These are phyloP conservation scores for Podaxis mareebaensis DNA, from an alignment of 768 basidiomycete species.

Conservation along the genomic window DNA sequence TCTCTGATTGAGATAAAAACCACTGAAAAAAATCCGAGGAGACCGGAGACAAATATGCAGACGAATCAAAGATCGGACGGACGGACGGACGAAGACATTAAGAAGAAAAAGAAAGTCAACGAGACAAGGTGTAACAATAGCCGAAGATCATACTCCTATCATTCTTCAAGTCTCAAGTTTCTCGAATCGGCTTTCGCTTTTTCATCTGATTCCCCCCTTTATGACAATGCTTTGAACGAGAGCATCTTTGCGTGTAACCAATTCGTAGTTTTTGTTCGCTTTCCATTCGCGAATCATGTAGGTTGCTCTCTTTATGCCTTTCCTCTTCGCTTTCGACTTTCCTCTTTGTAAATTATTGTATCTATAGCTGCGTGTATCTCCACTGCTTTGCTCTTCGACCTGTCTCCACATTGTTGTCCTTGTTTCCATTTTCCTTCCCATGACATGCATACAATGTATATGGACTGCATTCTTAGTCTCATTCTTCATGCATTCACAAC, in stretches of 20 bases:
- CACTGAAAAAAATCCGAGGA: not conserved
- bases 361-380: constrained; percentile 20
- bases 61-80: not conserved
- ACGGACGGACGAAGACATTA: not conserved
- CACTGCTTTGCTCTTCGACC: not conserved
- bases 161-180: not conserved
- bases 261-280: not conserved
- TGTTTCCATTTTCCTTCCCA: not conserved
- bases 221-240: not conserved
- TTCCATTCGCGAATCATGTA: not conserved
- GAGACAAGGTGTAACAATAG: not conserved
- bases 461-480: not conserved
- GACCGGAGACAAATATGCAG: not conserved
- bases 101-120: constrained; percentile 12
- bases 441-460: not conserved
- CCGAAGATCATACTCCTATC: not conserved
- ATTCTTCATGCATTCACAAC: not conserved
- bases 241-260: not conserved
- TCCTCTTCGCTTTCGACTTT: not conserved
- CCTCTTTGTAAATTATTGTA: constrained; percentile 30
- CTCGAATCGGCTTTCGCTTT: not conserved
- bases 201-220: not conserved
- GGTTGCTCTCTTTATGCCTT: not conserved
- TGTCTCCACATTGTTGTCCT: not conserved
- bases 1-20: constrained; percentile 26